These are phyloP conservation scores for Venturiaceae sp. DNA, from an alignment of 2,329 filamentous ascomycete genomes.

Conservation along the genomic window DNA sequence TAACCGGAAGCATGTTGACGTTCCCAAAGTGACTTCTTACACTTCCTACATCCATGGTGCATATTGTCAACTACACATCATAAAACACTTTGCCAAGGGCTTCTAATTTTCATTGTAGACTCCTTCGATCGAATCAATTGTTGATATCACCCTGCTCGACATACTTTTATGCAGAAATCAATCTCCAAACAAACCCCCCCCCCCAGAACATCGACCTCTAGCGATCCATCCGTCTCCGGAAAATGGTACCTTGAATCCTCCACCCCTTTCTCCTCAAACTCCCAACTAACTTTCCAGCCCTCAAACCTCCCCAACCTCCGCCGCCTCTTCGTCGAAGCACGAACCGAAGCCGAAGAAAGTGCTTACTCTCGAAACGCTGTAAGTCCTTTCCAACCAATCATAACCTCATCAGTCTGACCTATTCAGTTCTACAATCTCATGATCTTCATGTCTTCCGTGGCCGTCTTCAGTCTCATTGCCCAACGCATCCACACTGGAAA, in stretches of 20 bases:
- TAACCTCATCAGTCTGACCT: neutral
- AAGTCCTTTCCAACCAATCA: constrained; percentile 23
- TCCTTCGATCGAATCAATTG: no score
- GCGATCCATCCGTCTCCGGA: neutral
- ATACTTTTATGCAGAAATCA: no score
- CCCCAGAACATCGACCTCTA: neutral
- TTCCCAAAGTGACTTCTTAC: no score
- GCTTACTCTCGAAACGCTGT: constrained; percentile 90
- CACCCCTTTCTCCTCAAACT: constrained; percentile 66
- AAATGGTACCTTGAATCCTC: neutral
- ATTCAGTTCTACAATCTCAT: constrained; percentile 92
- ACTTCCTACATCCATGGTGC: no score
- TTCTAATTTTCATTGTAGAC: no score
- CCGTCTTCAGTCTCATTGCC: constrained; percentile 85
- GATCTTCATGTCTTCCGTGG: constrained; percentile 91
- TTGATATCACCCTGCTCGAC: no score
- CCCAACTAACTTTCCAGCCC: constrained; percentile 58
- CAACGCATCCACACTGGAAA: constrained; percentile 58
- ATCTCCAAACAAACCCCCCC: no score
- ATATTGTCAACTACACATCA: no score
- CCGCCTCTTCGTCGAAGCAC: constrained; percentile 87
- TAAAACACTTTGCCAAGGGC: no score
- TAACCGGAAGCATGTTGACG: no score
- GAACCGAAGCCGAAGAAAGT: constrained; percentile 88
- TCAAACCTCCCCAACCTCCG: constrained; percentile 89